phyloP scores from a whole-genome alignment of 2,329 filamentous ascomycete species.

The Alternaria angustiovoidea region DNA sequence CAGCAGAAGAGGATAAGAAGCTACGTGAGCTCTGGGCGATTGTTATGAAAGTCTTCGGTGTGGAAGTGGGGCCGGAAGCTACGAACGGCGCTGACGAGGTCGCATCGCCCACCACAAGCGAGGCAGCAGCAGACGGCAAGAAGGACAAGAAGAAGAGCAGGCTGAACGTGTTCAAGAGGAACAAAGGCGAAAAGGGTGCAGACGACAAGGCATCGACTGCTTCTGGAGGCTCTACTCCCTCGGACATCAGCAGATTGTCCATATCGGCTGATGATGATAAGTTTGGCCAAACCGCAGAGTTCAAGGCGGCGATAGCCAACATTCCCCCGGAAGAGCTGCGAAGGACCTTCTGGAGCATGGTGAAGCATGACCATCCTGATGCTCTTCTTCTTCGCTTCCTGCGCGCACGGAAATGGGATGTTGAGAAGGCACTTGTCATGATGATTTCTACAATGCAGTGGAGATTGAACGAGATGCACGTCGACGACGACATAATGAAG shows the following conservation, averaged over 20 bases:
- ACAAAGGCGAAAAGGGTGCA: conserved; percentile 61
- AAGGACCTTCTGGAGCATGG: conserved; percentile 87
- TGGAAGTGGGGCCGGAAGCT: conserved; percentile 43
- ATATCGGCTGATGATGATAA: conserved; percentile 74
- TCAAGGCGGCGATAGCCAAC: conserved; percentile 79
- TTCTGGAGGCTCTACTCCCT: conserved; percentile 34
- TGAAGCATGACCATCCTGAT: conserved; percentile 95
- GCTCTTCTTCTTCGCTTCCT: conserved; percentile 68
- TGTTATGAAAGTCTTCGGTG: conserved; percentile 77
- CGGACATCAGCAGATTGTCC: conserved; percentile 43
- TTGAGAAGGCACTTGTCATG: conserved; percentile 93
- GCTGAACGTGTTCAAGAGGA: conserved; percentile 69
- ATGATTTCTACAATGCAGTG: conserved; percentile 93
- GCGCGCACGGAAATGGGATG: conserved; percentile 74
- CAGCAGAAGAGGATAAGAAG: conserved; percentile 87
- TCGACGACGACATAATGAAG: conserved; percentile 81
- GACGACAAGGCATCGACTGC: conserved; percentile 45
- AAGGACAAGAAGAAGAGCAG: conserved; percentile 79
- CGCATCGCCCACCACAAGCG: conserved; percentile 16
- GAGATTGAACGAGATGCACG: conserved; percentile 81
- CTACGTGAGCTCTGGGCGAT: conserved; percentile 85
- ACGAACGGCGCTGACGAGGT: conserved; percentile 25
- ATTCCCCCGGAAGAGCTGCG: conserved; percentile 81
- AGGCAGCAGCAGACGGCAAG: conserved; percentile 40
- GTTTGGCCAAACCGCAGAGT: conserved; percentile 88